phyloP scores from a whole-genome alignment of 2,329 filamentous ascomycete species.

The Penicillium verrucosum region DNA sequence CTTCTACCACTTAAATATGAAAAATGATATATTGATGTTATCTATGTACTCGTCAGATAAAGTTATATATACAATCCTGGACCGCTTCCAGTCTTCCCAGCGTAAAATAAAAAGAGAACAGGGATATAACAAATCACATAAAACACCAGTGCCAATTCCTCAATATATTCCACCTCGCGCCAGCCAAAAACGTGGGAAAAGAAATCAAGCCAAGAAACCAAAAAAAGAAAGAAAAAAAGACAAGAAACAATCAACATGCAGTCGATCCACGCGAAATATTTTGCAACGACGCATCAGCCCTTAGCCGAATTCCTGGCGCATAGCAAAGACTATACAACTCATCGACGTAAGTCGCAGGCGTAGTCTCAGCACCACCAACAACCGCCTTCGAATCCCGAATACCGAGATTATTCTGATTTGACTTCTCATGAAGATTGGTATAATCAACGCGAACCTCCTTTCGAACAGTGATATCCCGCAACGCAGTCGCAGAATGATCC shows the following conservation, averaged over 20 bases:
- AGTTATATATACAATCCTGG: neutral
- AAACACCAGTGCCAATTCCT: neutral
- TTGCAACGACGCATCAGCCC: conserved; percentile 22
- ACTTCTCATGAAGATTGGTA: conserved; percentile 24
- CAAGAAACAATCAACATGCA: neutral
- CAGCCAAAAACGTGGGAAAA: neutral
- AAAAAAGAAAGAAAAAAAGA: neutral
- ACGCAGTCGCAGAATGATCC: conserved; percentile 20
- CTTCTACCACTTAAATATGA: neutral
- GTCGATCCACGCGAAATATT: neutral
- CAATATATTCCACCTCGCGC: neutral
- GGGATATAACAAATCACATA: neutral
- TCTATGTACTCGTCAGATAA: neutral
- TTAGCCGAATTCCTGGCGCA: conserved; percentile 28
- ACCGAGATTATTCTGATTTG: conserved; percentile 14
- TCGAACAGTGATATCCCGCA: conserved; percentile 61
- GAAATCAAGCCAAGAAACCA: neutral
- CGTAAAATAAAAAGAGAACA: neutral
- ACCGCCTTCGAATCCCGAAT: conserved; percentile 24
- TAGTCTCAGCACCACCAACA: conserved; percentile 26
- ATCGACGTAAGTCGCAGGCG: conserved; percentile 45
- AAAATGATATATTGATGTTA: neutral
- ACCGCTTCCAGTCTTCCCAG: neutral
- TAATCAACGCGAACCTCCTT: conserved; percentile 60
- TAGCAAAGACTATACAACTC: conserved; percentile 43